Percentiles rank a stretch among this genome's conserved stretches.
Conservation (phyloP, 2,329 filamentous ascomycete species). For the Fusarium phyllophilum region DNA sequence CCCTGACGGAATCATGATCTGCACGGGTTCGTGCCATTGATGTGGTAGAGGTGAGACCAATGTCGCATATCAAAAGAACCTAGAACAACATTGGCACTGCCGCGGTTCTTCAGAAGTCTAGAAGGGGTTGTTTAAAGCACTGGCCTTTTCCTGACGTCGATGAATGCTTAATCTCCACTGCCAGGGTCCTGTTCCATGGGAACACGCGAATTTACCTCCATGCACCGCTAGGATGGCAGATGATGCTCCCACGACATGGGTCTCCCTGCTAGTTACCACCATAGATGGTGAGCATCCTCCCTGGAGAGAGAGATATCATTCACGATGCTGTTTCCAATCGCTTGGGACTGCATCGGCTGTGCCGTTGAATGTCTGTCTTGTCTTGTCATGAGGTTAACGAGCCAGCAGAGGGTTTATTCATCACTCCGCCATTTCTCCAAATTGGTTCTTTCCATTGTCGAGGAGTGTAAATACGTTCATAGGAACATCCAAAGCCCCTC, state of each 20-base stretch:
- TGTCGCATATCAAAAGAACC: neutral
- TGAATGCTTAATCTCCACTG: conserved; percentile 18
- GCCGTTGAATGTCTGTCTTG: conserved; percentile 5
- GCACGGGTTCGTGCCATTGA: conserved; percentile 14
- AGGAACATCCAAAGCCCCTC: neutral
- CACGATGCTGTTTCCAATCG: conserved; percentile 39
- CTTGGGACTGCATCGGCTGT: conserved; percentile 36
- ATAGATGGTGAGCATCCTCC: conserved; percentile 21
- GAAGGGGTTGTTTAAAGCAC: conserved; percentile 18
- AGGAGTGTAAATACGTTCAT: neutral
- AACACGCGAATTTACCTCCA: conserved; percentile 12
- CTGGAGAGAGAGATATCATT: conserved; percentile 25
- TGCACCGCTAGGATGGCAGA: conserved; percentile 29
- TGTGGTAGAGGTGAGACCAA: neutral
- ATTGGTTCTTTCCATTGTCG: neutral
- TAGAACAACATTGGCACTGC: neutral
- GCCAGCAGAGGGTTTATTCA: neutral
- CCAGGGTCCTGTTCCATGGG: conserved; percentile 29
- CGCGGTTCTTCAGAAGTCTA: conserved; percentile 7
- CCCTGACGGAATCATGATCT: conserved; percentile 12
- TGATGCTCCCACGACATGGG: conserved; percentile 33
- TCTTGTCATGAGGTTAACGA: conserved; percentile 8
- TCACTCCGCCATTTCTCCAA: neutral
- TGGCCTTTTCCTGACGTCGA: conserved; percentile 17
- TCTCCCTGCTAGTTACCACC: conserved; percentile 28